These are phyloP conservation scores for Hymenochaete sp. DNA, from an alignment of 1,284 basidiomycete genomes.

Conservation along the genomic window DNA sequence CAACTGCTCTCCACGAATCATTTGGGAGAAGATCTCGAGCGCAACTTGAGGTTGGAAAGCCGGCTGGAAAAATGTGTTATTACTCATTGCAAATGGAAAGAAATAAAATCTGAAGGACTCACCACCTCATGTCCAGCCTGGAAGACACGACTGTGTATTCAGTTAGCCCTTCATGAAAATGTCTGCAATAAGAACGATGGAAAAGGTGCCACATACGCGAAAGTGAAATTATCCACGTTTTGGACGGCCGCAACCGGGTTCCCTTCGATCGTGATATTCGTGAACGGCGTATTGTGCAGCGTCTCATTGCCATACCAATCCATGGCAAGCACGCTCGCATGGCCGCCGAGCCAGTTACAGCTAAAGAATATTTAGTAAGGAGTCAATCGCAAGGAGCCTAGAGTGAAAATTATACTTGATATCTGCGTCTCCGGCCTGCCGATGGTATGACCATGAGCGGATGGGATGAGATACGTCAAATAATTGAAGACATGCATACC, in stretches of 20 bases:
- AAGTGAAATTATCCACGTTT: constrained; percentile 57
- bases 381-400: constrained; percentile 14
- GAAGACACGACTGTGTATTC: constrained; percentile 40
- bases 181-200: background rate
- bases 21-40: constrained; percentile 48
- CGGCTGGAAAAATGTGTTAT: constrained; percentile 30
- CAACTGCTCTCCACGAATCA: constrained; percentile 41
- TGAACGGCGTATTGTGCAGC: constrained; percentile 41
- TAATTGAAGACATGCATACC: constrained; percentile 31
- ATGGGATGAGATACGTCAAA: background rate
- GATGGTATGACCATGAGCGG: too few species aligned
- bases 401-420: constrained; percentile 41
- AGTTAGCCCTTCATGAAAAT: too few species aligned
- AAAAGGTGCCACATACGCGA: constrained; percentile 37
- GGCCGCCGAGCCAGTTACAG: constrained; percentile 57
- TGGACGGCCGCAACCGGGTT: constrained; percentile 45
- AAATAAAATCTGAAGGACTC: constrained; percentile 22
- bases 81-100: background rate
- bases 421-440: constrained; percentile 57
- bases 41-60: constrained; percentile 50
- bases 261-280: constrained; percentile 49
- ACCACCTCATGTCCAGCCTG: constrained; percentile 53
- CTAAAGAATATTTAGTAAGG: constrained; percentile 25
- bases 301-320: constrained; percentile 50
- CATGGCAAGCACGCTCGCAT: constrained; percentile 48